Evolutionary conservation across 148 eudicot genomes (phyloP), one percentile per base, ranked within the genome.

Genomic region (Amaranthus hypochondriacus): DNA sequence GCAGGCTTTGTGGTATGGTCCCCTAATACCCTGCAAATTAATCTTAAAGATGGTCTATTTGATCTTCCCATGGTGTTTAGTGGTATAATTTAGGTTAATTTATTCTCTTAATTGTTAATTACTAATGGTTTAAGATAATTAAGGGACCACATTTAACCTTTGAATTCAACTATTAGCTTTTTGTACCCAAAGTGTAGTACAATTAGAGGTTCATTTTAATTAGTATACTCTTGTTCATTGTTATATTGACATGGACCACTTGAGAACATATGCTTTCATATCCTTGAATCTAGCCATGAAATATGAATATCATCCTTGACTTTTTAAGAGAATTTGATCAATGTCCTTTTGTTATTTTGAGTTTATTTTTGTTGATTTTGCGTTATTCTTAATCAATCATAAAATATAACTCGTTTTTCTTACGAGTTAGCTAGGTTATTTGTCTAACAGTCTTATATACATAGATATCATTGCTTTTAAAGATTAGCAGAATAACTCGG

Each of bases 1-100:
- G 71, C 71, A 77, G 50, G 74, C 75, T 77, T 71, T 64, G 65
- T 49, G 54, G 63, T 64, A 71, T 77, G 76, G 80, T 77, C 80
- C 80, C 80, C 76, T 72, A 57, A 12, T 63, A 48, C 50, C 79
- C 21, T 47, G 76, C 69, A 73, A 62, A 73, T 64, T 70, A 69
- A 53, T 54, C 56, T 58, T 76, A 51, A 63, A 75, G 44, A 56
- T 66, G 28, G 54, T 65, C 47, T 56, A 4, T 48, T 65, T 74
- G 49, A 74, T 72, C 67, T 56, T 28, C 44, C 62, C 28, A 70
- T 46, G 62, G 39, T 58, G 62, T 58, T 28, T 7, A 14, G 5
- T 5, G 13, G 62, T n/a, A 13, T 66, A 48, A 64, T 44, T 66
- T n/a, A 65, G n/a, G 8, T 4, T 58, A n/a, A 21, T 72, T 62